These are phyloP conservation scores for Aspergillus quadricinctus DNA, from an alignment of 2,329 filamentous ascomycete species.

Conservation along the genomic window DNA sequence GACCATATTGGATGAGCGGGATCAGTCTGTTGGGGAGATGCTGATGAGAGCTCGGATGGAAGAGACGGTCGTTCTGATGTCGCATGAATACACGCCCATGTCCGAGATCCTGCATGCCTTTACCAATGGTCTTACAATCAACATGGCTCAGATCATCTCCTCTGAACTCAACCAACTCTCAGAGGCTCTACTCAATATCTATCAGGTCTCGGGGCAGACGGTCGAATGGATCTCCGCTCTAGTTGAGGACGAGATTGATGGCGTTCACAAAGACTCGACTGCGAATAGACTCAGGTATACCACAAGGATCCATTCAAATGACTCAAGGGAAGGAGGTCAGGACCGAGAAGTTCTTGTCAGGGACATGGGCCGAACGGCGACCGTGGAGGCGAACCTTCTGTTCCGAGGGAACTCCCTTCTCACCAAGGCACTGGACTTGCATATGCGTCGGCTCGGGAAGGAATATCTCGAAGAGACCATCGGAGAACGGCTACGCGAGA, in stretches of 20 bases:
- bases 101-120: conserved; percentile 83
- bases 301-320: conserved; percentile 60
- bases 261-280: conserved; percentile 75
- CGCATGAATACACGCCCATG: conserved; percentile 77
- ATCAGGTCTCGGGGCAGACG: conserved; percentile 81
- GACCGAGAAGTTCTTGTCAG: conserved; percentile 59
- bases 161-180: conserved; percentile 74
- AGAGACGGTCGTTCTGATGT: conserved; percentile 83
- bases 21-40: conserved; percentile 75
- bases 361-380: conserved; percentile 61
- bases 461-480: conserved; percentile 88
- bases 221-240: conserved; percentile 88
- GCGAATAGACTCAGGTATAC: conserved; percentile 59
- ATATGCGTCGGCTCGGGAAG: conserved; percentile 91
- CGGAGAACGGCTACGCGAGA: conserved; percentile 78
- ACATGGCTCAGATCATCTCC: conserved; percentile 75
- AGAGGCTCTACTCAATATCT: conserved; percentile 87
- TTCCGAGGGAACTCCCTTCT: conserved; percentile 93
- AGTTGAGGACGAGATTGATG: conserved; percentile 96
- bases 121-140: conserved; percentile 73
- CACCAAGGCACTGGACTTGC: conserved; percentile 87
- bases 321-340: conserved; percentile 52
- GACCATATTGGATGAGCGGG: conserved; percentile 70
- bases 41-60: conserved; percentile 78
- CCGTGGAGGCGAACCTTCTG: conserved; percentile 81